Evolutionary conservation across 257 asterid species (phyloP), one percentile per base, ranked within the genome.

Genomic region (Hygrophila difformis): DNA sequence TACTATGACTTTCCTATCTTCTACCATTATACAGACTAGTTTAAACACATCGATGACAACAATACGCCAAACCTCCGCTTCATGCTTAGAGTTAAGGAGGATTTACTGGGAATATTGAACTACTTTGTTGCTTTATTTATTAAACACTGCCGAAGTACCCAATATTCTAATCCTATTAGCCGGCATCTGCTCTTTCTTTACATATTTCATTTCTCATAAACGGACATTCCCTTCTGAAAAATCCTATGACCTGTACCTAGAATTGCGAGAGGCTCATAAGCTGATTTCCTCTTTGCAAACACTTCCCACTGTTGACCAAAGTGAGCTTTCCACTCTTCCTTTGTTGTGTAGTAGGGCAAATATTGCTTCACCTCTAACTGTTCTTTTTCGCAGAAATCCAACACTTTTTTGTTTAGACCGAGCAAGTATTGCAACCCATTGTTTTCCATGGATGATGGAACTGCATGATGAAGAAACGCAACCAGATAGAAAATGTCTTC

Each of bases 201-300:
- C n/a, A n/a, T n/a, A n/a, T n/a, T n/a, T n/a, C n/a, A n/a, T n/a
- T n/a, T n/a, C n/a, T n/a, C n/a, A n/a, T n/a, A n/a, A n/a, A n/a
- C n/a, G n/a, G n/a, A n/a, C n/a, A n/a, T n/a, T n/a, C n/a, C n/a
- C n/a, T n/a, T n/a, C n/a, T n/a, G n/a, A 65, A 89, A 89, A 66
- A 89, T 85, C 57, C 70, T 64, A 38, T 85, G 98, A 10, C 96
- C 98, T 2, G 98, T 96, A 67, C 96, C 92, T 62, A 89, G 71
- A 65, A 89, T 82, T 17, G 86, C 91, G 38, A 85, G 59, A 31
- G 98, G 96, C 24, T 91, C 99, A 38, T 91, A 86, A 47, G 60
- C 57, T 53, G 64, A 53, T 65, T 91, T 91, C 67, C 92, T 80
- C 62, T 56, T 44, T 18, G 49, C 53, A 62, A 86, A 91, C 36